Evolutionary conservation across 495 filamentous ascomycete genomes (phyloP), one percentile per base, ranked within the genome.

Genomic region (Xylaria palmicola): DNA sequence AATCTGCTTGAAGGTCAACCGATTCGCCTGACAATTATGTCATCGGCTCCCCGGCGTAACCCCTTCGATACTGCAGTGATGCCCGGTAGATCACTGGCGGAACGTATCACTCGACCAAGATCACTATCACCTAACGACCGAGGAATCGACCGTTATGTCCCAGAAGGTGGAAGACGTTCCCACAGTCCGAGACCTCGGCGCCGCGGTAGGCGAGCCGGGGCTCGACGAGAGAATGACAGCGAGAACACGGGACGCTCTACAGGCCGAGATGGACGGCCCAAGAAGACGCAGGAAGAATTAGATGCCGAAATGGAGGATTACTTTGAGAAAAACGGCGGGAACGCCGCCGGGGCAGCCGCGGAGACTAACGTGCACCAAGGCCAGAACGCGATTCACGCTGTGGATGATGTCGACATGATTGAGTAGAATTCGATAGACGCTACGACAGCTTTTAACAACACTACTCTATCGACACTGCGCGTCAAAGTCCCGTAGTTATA

Each of bases 221-320:
- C 69, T 0, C 75, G 78, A 50, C 64, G 77, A 37, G 76, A 78
- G 34, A 49, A 44, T 67, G 52, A 68, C 34, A 74, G 75, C 4
- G 68, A 72, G 15, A 73, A 72, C 6, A 72, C 69, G n/a, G 66
- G 71, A 22, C 70, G 75, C 34, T 59, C 67, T 4, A 60, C 73
- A 64, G 57, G 71, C 29, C 73, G 79, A 9, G 75, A 75, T 29
- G 85, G 86, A 43, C 82, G 93, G 51, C 88, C 88, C 2, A 88
- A 85, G 71, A 97, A 96, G 84, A 97, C 93, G 6, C 89, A 92
- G 51, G 90, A 95, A 65, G 90, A 98, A 69, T 78, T 98, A 39
- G 93, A 98, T 69, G 88, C 89, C 36, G 93, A 98, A 77, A 98
- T 98, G 93, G 92, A 86, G 34, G 91, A 96, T 68, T 98, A 98